A percentile compares a stretch with the other conserved stretches of the same genome.
Conservation (phyloP, 2,329 filamentous ascomycete genomes). For the Beauveria sp. region DNA sequence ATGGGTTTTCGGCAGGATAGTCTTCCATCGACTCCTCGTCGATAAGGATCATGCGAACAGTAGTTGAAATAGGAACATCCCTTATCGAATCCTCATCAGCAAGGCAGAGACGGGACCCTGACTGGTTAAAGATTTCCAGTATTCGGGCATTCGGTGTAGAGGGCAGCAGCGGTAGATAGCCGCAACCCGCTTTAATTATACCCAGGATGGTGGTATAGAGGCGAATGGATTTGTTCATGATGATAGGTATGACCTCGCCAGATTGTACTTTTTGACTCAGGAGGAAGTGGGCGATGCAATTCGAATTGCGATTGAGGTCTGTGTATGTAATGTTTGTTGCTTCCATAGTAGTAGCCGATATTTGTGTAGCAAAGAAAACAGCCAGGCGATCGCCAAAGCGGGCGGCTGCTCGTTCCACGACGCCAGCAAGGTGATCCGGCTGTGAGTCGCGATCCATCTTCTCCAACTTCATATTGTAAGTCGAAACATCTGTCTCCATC, state of each 20-base stretch:
- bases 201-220: slow-evolving; percentile 71
- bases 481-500: background rate
- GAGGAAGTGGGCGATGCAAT: slow-evolving; percentile 52
- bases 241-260: slow-evolving; percentile 59
- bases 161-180: slow-evolving; percentile 72
- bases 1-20: slow-evolving; percentile 29
- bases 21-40: slow-evolving; percentile 19
- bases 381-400: background rate
- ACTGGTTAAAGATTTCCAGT: slow-evolving; percentile 53
- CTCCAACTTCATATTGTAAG: slow-evolving; percentile 2
- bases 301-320: slow-evolving; percentile 56
- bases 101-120: slow-evolving; percentile 40
- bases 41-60: slow-evolving; percentile 27
- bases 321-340: slow-evolving; percentile 50
- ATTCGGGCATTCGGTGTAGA: slow-evolving; percentile 58
- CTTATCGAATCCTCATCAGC: slow-evolving; percentile 24
- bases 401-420: slow-evolving; percentile 40
- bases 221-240: slow-evolving; percentile 67
- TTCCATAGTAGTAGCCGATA: slow-evolving; percentile 12
- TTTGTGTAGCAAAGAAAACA: slow-evolving; percentile 4
- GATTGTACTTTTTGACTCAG: slow-evolving; percentile 34
- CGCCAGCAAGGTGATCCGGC: slow-evolving; percentile 53
- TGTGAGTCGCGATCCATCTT: slow-evolving; percentile 15
- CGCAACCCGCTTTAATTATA: slow-evolving; percentile 65
- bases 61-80: slow-evolving; percentile 12